phyloP scores from a whole-genome alignment of 306 rosid genomes.

The Medicago arabica region DNA sequence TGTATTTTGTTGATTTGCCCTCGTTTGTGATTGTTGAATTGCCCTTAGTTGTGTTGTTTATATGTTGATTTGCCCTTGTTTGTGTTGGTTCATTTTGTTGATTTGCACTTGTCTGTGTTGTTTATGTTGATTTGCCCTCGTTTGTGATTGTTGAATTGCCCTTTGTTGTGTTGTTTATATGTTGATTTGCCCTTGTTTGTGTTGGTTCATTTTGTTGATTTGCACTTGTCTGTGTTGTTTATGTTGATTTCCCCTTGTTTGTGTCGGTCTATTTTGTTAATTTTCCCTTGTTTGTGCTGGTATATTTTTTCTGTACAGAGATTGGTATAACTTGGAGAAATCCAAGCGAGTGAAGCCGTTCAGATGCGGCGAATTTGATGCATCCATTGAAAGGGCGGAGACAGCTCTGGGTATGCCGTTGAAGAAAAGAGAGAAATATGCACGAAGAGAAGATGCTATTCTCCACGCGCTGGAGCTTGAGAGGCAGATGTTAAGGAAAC shows the following conservation, averaged over 20 bases:
- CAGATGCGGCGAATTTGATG: conserved; percentile 96
- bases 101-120: conserved; percentile 24
- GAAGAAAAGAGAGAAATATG: conserved; percentile 97
- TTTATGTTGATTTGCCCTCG: not conserved
- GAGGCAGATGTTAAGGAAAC: conserved; percentile 65
- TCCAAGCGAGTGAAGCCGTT: conserved; percentile 97
- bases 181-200: not conserved
- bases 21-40: conserved; percentile 9
- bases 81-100: no score
- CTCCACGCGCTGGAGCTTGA: conserved; percentile 96
- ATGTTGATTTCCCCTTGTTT: not conserved
- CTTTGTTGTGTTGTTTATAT: no score
- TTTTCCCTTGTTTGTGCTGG: conserved; percentile 26
- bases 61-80: no score
- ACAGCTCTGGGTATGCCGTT: conserved; percentile 84
- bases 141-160: not conserved
- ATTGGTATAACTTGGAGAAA: conserved; percentile 98
- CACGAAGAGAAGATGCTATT: conserved; percentile 98
- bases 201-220: no score
- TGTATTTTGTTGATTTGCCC: conserved; percentile 1
- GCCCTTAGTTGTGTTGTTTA: conserved; percentile 34
- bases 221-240: conserved; percentile 33
- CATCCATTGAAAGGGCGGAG: conserved; percentile 92
- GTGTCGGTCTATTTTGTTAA: no score
- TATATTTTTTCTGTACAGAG: conserved; percentile 60